Evolutionary conservation across 164 flowering plant species (phyloP).

Genomic region (Malania oleifera): DNA sequence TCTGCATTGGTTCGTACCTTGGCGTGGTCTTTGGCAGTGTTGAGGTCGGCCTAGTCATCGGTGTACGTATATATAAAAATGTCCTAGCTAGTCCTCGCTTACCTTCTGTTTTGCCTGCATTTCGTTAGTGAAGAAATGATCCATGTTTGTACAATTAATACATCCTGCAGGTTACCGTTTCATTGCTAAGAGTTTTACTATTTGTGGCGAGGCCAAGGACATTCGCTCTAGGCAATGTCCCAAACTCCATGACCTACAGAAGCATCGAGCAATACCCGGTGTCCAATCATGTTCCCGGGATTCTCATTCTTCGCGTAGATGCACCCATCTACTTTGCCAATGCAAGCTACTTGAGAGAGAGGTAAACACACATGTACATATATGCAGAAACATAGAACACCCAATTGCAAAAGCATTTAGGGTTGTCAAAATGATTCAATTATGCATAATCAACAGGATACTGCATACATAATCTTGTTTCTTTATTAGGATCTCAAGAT

Average conservation of each 20-base stretch:
- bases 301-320: slow-evolving; percentile 54
- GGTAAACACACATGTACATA: slow-evolving; percentile 29
- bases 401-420: too few relatives aligned
- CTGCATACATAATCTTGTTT: too few relatives aligned
- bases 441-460: too few relatives aligned
- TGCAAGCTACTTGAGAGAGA: slow-evolving; percentile 63
- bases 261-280: slow-evolving; percentile 52
- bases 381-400: too few relatives aligned
- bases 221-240: slow-evolving; percentile 45
- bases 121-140: too few relatives aligned
- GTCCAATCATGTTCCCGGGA: slow-evolving; percentile 46
- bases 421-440: too few relatives aligned
- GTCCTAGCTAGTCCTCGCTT: too few relatives aligned
- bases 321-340: slow-evolving; percentile 75
- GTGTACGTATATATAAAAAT: too few relatives aligned
- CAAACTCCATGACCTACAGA: slow-evolving; percentile 45
- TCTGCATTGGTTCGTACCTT: slow-evolving; percentile 49
- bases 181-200: slow-evolving; percentile 47
- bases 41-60: slow-evolving; percentile 49
- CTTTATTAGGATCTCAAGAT: slow-evolving; percentile 40
- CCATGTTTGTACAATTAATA: not conserved
- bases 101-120: not conserved
- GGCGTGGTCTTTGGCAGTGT: slow-evolving; percentile 67
- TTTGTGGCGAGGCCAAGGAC: slow-evolving; percentile 65
- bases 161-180: slow-evolving; percentile 44